A percentile compares a stretch with the other conserved stretches of the same genome.
These are phyloP conservation scores for Cercospora sp. DNA, from an alignment of 2,329 filamentous ascomycete genomes.

Conservation along the genomic window DNA sequence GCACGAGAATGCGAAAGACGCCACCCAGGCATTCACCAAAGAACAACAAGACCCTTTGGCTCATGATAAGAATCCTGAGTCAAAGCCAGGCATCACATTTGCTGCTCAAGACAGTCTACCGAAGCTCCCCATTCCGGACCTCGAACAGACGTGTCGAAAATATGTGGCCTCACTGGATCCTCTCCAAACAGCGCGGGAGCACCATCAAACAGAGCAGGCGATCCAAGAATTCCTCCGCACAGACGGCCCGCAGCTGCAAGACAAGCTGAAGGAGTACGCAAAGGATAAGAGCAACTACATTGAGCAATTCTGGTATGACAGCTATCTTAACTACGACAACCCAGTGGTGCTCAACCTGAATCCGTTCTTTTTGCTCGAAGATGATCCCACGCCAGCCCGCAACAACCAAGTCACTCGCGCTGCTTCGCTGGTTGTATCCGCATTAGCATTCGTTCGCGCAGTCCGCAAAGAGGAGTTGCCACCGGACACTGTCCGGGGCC, in stretches of 20 bases:
- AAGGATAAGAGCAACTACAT: conserved; percentile 92
- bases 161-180: conserved; percentile 80
- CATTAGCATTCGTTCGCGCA: conserved; percentile 87
- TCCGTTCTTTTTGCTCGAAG: conserved; percentile 94
- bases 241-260: conserved; percentile 82
- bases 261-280: conserved; percentile 86
- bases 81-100: conserved; percentile 78
- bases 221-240: conserved; percentile 77
- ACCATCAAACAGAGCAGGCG: conserved; percentile 76
- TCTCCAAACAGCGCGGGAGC: conserved; percentile 76
- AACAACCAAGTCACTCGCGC: conserved; percentile 96
- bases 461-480: conserved; percentile 90
- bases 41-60: conserved; percentile 51
- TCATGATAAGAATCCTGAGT: conserved; percentile 53
- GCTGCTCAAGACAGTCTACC: conserved; percentile 83
- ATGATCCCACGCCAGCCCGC: conserved; percentile 92
- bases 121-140: conserved; percentile 87
- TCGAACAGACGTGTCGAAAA: conserved; percentile 73
- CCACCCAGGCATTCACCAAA: conserved; percentile 49
- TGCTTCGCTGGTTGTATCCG: conserved; percentile 85
- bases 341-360: conserved; percentile 96
- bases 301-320: conserved; percentile 99
- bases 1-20: conserved; percentile 56
- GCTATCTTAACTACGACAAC: conserved; percentile 96
- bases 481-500: conserved; percentile 80